Evolutionary conservation across 306 rosid species (phyloP).

Genomic region (Pyrus pyrifolia): DNA sequence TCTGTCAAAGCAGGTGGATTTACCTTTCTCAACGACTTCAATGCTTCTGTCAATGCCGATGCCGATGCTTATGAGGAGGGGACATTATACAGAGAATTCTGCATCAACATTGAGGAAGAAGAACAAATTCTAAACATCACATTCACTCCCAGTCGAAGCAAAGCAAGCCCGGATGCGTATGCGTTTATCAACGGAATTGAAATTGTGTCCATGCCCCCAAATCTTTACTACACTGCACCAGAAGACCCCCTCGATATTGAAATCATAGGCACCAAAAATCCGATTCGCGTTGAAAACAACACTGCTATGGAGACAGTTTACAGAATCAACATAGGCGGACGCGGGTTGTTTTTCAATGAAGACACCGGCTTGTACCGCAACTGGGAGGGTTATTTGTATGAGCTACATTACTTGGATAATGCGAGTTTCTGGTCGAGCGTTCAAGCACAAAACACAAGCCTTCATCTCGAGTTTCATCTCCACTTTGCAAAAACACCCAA

Average conservation of each 20-base stretch:
- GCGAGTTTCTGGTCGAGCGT: rapidly evolving
- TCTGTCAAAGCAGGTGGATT: slow-evolving; percentile 41
- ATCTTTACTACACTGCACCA: slow-evolving; percentile 33
- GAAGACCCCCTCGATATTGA: neutral
- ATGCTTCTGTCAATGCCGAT: neutral
- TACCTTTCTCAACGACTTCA: slow-evolving; percentile 40
- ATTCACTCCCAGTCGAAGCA: slow-evolving; percentile 10
- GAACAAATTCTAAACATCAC: slow-evolving; percentile 6
- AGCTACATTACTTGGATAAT: rapidly evolving
- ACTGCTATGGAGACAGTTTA: slow-evolving; percentile 20
- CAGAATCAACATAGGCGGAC: slow-evolving; percentile 25
- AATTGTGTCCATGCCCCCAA: slow-evolving; percentile 44
- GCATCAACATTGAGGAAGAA: neutral
- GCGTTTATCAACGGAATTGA: slow-evolving; percentile 22
- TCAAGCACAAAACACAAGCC: rapidly evolving
- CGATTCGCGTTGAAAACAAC: neutral
- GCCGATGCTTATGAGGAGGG: neutral
- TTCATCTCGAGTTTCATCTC: neutral
- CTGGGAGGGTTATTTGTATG: rapidly evolving
- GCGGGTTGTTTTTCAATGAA: rapidly evolving
- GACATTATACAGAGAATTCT: neutral
- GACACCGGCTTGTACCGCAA: slow-evolving; percentile 34
- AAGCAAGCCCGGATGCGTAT: neutral
- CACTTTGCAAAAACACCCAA: rapidly evolving
- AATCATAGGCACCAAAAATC: rapidly evolving